Conservation (phyloP, 2,329 filamentous ascomycete genomes). For the Xylariaceae sp. region DNA sequence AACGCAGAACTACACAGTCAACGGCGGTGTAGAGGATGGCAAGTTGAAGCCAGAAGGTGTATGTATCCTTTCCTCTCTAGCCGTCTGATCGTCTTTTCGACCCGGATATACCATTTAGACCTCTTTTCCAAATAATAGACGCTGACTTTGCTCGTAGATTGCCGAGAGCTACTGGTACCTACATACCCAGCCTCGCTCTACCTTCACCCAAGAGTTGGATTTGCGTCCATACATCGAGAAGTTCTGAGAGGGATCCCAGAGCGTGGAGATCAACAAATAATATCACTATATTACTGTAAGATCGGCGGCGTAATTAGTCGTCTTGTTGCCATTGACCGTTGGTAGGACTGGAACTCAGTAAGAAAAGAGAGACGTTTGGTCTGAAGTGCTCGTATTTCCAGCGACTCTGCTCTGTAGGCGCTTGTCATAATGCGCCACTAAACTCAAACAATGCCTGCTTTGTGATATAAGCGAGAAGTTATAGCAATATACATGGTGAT, state of each 20-base stretch:
- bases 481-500: too few relatives aligned
- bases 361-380: too few relatives aligned
- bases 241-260: slow-evolving; percentile 44
- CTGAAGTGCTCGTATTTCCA: too few relatives aligned
- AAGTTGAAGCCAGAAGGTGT: slow-evolving; percentile 72
- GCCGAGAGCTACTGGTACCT: slow-evolving; percentile 77
- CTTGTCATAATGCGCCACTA: too few relatives aligned
- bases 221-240: slow-evolving; percentile 74
- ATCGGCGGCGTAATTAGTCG: background rate
- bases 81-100: slow-evolving; percentile 9
- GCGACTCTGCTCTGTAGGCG: too few relatives aligned
- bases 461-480: too few relatives aligned
- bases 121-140: too few relatives aligned
- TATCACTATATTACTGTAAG: background rate
- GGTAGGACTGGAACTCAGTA: too few relatives aligned
- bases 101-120: too few relatives aligned
- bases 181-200: slow-evolving; percentile 71
- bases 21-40: slow-evolving; percentile 46
- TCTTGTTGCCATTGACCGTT: too few relatives aligned
- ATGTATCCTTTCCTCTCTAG: slow-evolving; percentile 42
- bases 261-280: background rate
- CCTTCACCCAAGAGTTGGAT: slow-evolving; percentile 75
- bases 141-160: slow-evolving; percentile 56
- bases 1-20: slow-evolving; percentile 56
- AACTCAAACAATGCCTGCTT: too few relatives aligned